Evolutionary conservation across 805 yeast species (phyloP).

Genomic region (Pichia californica): DNA sequence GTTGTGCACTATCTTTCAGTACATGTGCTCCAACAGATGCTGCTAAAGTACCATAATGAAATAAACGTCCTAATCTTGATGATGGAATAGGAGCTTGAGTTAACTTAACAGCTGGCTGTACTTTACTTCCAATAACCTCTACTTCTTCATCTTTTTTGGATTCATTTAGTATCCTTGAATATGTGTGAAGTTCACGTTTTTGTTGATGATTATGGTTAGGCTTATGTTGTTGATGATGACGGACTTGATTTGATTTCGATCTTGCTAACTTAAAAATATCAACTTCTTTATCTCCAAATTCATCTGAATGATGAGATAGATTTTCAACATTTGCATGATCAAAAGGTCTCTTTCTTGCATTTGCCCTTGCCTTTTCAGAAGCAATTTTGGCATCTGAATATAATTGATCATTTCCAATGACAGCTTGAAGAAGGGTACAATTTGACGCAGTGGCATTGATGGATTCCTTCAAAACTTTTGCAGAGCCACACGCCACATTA

Average conservation of each 20-base stretch:
- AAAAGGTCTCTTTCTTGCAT: conserved; percentile 13
- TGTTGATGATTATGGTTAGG: conserved; percentile 6
- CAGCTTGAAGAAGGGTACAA: conserved; percentile 18
- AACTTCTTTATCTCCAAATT: conserved; percentile 10
- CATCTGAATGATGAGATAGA: conserved; percentile 1
- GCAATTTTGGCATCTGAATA: conserved; percentile 22
- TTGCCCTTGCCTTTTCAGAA: conserved; percentile 22
- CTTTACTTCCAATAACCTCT: conserved; percentile 27
- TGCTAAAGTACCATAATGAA: conserved; percentile 89
- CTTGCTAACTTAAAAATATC: conserved; percentile 31
- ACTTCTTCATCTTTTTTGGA: conserved; percentile 3
- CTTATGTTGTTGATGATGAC: conserved; percentile 6
- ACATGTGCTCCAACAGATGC: conserved; percentile 87
- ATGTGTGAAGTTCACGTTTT: conserved; percentile 11
- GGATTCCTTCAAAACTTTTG: conserved; percentile 23
- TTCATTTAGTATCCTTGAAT: background rate
- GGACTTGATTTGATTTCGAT: conserved; percentile 22
- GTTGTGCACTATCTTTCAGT: conserved; percentile 67
- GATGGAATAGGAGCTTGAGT: conserved; percentile 74
- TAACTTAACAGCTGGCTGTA: conserved; percentile 39
- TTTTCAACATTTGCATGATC: conserved; percentile 9
- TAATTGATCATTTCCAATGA: conserved; percentile 22
- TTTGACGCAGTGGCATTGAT: conserved; percentile 12
- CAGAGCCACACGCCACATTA: conserved; percentile 23
- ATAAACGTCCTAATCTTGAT: conserved; percentile 77